Base-by-base conservation (phyloP, 202 grass and related monocot species). In the Setaria viridis region DNA sequence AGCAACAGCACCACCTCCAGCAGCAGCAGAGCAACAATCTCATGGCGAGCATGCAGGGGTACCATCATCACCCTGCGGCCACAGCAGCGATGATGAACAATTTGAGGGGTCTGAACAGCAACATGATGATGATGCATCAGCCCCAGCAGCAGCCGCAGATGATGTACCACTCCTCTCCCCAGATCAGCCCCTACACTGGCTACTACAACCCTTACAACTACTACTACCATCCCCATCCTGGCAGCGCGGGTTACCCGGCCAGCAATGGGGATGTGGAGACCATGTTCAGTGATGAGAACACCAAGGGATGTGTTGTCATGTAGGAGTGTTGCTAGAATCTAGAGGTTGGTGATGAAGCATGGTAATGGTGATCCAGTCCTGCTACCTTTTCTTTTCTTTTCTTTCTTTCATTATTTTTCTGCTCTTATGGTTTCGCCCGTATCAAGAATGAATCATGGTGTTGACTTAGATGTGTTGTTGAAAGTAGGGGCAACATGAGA, bases 281-380 rank as follows among this genome's bases (percentile, higher is more conserved):
- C 70, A 90, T 99, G 86, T 99, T 99, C 90, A 99, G 94, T 82
- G 97, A 99, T 74, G 97, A 99, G 87, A 99, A 99, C 84, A 94
- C 97, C 76, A 99, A 62, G 70, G 85, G 87, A 30, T 99, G 97
- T 87, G 66, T 91, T 88, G 86, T 99, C 77, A 99, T 99, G 97
- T 99, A 94, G 89, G 77, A 37, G 77, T 72, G 76, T 55, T 64
- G 49, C 64, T 75, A 83, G 12, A 62, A 48, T 89, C 67, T 89
- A 93, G 78, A 84, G 84, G 66, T 57, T 84, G 56, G 58, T 84
- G 37, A 87, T 71, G 70, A 84, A 58, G 81, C 21, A 67, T 88
- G 67, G 84, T 72, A 77, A 65, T 62, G 84, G 71, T 69, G 45
- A 78, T 78, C 67, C 84, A 64, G 43, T 81, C 80, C 67, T 87